Percentiles rank a stretch among this genome's conserved stretches.
Conservation (phyloP, 371 early-diverging fungal genomes). For the Apophysomyces sp. region DNA sequence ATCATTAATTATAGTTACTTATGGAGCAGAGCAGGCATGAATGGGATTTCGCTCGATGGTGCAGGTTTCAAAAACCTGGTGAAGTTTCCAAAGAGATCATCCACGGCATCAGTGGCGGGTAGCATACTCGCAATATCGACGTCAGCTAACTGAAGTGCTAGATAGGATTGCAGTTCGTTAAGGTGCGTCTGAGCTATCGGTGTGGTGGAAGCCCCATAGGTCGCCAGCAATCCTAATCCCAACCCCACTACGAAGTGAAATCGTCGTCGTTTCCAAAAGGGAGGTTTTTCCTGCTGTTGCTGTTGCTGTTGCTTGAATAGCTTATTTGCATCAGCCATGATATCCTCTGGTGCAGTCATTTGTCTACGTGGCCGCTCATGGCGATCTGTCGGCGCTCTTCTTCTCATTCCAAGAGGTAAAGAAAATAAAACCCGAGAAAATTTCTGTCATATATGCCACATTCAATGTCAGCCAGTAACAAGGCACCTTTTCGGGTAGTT, state of each 20-base stretch:
- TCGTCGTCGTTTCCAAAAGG: slow-evolving; percentile 20
- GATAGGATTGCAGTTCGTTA: slow-evolving; percentile 27
- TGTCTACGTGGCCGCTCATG: background rate
- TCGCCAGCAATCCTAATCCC: slow-evolving; percentile 19
- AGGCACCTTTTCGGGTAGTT: background rate
- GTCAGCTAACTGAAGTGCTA: slow-evolving; percentile 43
- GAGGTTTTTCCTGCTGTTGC: slow-evolving; percentile 9
- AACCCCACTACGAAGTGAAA: slow-evolving; percentile 32
- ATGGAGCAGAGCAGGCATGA: slow-evolving; percentile 44
- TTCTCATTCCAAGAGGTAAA: background rate
- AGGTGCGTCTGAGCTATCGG: slow-evolving; percentile 28
- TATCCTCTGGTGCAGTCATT: slow-evolving; percentile 21
- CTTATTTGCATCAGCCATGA: slow-evolving; percentile 17
- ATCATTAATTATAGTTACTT: slow-evolving; percentile 13
- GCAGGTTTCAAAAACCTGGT: slow-evolving; percentile 47
- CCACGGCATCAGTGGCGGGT: slow-evolving; percentile 63
- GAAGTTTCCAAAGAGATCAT: slow-evolving; percentile 64
- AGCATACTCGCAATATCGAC: slow-evolving; percentile 61
- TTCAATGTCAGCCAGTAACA: background rate
- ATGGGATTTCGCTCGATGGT: slow-evolving; percentile 37
- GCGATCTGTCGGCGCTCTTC: background rate
- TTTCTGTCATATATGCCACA: background rate
- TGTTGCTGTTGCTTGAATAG: slow-evolving; percentile 3
- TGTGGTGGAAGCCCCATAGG: slow-evolving; percentile 28
- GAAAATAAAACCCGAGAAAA: background rate